These are phyloP conservation scores for Elasticomyces elasticus DNA, from an alignment of 495 filamentous ascomycete genomes.

Conservation along the genomic window DNA sequence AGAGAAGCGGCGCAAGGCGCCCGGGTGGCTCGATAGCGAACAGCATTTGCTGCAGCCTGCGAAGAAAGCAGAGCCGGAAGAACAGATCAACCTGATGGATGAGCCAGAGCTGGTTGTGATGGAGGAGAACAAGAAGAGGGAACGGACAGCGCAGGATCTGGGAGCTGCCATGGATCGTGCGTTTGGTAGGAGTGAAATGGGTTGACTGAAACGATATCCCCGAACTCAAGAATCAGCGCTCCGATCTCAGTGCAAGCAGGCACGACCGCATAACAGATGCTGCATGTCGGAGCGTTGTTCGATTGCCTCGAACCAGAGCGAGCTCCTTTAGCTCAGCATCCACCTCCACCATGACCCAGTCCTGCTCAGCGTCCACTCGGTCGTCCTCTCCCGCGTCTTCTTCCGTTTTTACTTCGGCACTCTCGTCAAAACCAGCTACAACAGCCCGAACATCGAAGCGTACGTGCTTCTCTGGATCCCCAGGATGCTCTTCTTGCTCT, in stretches of 20 bases:
- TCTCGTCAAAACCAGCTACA: too few relatives aligned
- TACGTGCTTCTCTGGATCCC: too few relatives aligned
- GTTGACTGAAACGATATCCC: neutral
- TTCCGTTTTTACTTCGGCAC: too few relatives aligned
- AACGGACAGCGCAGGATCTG: conserved; percentile 23
- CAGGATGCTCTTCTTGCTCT: too few relatives aligned
- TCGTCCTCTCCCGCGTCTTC: too few relatives aligned
- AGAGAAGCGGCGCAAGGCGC: conserved; percentile 83
- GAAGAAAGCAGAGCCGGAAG: conserved; percentile 28
- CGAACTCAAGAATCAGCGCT: neutral
- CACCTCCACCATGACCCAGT: neutral
- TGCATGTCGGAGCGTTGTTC: neutral
- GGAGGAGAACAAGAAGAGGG: conserved; percentile 31
- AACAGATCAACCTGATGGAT: conserved; percentile 13
- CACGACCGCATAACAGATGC: neutral
- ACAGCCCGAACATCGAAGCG: too few relatives aligned
- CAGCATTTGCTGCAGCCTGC: conserved; percentile 72
- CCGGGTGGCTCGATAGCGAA: conserved; percentile 89
- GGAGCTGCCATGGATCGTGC: conserved; percentile 81
- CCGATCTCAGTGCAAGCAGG: neutral
- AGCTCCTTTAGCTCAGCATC: neutral
- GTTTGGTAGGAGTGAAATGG: conserved; percentile 55
- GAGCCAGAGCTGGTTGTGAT: conserved; percentile 40
- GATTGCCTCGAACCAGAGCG: neutral
- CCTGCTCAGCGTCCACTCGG: too few relatives aligned